Base-by-base conservation (phyloP, 2,329 filamentous ascomycete species). In the Aspergillus ibericus region DNA sequence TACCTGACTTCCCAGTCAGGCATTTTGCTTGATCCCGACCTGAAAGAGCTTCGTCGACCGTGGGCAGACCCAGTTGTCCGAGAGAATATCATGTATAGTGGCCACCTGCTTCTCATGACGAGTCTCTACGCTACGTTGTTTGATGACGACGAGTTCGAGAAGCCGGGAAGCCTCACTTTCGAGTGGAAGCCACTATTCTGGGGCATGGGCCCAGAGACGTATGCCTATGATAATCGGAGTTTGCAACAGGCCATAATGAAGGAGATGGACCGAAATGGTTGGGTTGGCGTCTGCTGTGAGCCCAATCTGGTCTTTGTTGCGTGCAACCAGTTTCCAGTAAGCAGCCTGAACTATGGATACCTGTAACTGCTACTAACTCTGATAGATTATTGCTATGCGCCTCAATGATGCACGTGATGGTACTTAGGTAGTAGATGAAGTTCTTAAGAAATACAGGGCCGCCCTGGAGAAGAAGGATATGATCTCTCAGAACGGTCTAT, bases 21-120 rank as follows among this genome's bases (percentile, higher is more conserved):
- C 0, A 69, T 63, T 3, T 25, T 53, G 2, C 61, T 72, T 1
- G 73, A 79, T 57, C 77, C 76, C 1, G 70, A 73, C 52, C 54
- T 78, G 2, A 74, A 67, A 16, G 75, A 78, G 56, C 55, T 78
- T 47, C 63, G 77, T 10, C 75, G 72, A 54, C 77, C 77, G 0
- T 79, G 77, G 77, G 74, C 76, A 0, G 74, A 80, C 59, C 76
- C 77, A 1, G 66, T 78, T 1, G 63, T 71, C 16, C 66, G 62
- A 35, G 77, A 79, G 61, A 79, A 79, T 58, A 77, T 79, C 60
- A 76, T 79, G 76, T 78, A 77, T 48, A 73, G 68, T 27, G 77
- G 77, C 1, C 75, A 79, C 61, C 59, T 78, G 18, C 66, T 78
- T 9, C 58, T 78, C 36, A 78, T 79, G 75, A 69, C 69, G 2